A percentile compares a stretch with the other conserved stretches of the same genome.
These are phyloP conservation scores for Aspergillus sp. DNA, from an alignment of 2,329 filamentous ascomycete genomes.

Conservation along the genomic window DNA sequence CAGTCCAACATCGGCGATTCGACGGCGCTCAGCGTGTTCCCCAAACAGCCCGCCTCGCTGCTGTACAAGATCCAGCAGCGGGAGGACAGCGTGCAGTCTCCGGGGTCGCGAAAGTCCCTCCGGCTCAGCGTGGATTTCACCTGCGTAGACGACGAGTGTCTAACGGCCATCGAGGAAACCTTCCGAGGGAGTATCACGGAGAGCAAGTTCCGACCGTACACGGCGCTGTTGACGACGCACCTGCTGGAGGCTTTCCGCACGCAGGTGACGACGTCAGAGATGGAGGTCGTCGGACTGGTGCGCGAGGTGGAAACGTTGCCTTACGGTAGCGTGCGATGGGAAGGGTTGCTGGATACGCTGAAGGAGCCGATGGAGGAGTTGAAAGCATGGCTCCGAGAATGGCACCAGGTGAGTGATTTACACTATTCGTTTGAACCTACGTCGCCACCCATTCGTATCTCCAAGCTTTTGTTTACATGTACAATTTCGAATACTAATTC, in stretches of 20 bases:
- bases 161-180: slow-evolving; percentile 45
- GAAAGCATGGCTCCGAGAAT: slow-evolving; percentile 53
- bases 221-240: slow-evolving; percentile 53
- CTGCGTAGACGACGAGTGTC: slow-evolving; percentile 72
- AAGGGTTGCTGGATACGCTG: slow-evolving; percentile 51
- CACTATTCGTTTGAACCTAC: too few relatives aligned
- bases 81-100: slow-evolving; percentile 13
- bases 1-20: slow-evolving; percentile 48
- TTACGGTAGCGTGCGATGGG: slow-evolving; percentile 57
- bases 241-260: slow-evolving; percentile 49
- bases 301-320: slow-evolving; percentile 52
- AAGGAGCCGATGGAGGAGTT: slow-evolving; percentile 47
- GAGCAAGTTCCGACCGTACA: slow-evolving; percentile 48
- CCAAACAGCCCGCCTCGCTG: slow-evolving; percentile 76
- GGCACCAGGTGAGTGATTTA: slow-evolving; percentile 54
- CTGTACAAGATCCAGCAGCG: slow-evolving; percentile 69
- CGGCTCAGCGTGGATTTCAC: slow-evolving; percentile 72
- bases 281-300: slow-evolving; percentile 56
- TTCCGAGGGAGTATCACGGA: slow-evolving; percentile 50
- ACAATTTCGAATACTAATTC: background rate
- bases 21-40: slow-evolving; percentile 64
- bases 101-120: slow-evolving; percentile 32
- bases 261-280: slow-evolving; percentile 48
- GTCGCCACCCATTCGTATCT: slow-evolving; percentile 5
- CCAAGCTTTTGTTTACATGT: background rate